Evolutionary conservation across 1,284 basidiomycete species (phyloP).

Genomic region (Tilletia indica): DNA sequence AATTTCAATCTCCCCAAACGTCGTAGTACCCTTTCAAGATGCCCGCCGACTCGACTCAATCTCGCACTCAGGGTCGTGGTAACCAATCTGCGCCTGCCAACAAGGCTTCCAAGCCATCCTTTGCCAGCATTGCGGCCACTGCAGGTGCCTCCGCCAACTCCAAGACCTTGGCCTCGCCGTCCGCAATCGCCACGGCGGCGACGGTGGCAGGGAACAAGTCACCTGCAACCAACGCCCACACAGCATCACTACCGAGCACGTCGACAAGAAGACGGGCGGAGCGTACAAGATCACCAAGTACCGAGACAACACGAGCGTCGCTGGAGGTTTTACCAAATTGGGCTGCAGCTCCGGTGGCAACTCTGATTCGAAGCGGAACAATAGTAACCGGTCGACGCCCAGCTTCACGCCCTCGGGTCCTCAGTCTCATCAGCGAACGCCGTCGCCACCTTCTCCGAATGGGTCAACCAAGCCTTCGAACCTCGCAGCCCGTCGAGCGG

Average conservation of each 20-base stretch:
- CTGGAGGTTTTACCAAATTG: constrained; percentile 13
- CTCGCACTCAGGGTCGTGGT: too few species aligned
- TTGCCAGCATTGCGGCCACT: background rate
- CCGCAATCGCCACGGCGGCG: background rate
- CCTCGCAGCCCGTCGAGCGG: constrained; percentile 13
- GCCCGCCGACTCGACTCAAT: too few species aligned
- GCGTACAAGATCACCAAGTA: constrained; percentile 18
- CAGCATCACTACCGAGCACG: constrained; percentile 18
- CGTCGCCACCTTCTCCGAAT: background rate
- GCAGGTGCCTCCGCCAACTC: too few species aligned
- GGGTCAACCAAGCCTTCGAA: constrained; percentile 3
- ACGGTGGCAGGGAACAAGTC: background rate
- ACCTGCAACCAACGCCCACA: background rate
- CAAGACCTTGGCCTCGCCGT: background rate
- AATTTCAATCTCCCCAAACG: too few species aligned
- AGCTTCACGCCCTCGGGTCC: background rate
- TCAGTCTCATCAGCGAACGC: constrained; percentile 4
- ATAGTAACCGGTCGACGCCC: background rate
- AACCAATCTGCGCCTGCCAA: too few species aligned
- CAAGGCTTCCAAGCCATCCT: background rate
- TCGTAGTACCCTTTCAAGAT: too few species aligned
- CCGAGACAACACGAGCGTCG: constrained; percentile 16
- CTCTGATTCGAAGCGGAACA: background rate
- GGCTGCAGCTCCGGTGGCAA: background rate
- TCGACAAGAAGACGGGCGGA: constrained; percentile 13